These are phyloP conservation scores for Penicillium sp. DNA, from an alignment of 2,329 filamentous ascomycete species.

Conservation along the genomic window DNA sequence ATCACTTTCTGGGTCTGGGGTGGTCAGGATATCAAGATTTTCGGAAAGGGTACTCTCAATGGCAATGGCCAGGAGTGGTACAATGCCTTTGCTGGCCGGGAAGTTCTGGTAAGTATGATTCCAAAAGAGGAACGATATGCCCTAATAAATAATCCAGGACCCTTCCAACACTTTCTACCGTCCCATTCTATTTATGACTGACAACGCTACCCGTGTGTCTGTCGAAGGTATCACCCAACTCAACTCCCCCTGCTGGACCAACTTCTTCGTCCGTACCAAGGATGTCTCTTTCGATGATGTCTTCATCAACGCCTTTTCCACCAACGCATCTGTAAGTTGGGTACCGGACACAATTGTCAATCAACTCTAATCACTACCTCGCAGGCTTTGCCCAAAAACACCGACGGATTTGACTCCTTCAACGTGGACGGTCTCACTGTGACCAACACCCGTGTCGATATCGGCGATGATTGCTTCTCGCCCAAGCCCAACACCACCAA, in stretches of 20 bases:
- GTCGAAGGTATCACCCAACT: constrained; percentile 59
- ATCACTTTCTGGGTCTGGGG: constrained; percentile 66
- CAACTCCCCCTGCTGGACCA: constrained; percentile 63
- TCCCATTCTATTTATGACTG: constrained; percentile 60
- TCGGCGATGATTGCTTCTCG: constrained; percentile 62
- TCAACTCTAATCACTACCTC: neutral
- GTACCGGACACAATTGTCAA: neutral
- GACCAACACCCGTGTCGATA: constrained; percentile 52
- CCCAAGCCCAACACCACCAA: constrained; percentile 60
- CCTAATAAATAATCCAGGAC: constrained; percentile 33
- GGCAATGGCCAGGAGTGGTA: constrained; percentile 56
- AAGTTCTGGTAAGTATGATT: constrained; percentile 31
- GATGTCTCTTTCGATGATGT: constrained; percentile 56
- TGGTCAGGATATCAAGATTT: constrained; percentile 60
- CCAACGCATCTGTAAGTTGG: constrained; percentile 38
- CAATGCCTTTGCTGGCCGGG: constrained; percentile 47
- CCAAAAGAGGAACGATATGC: no score
- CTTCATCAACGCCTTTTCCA: constrained; percentile 55
- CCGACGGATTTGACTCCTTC: constrained; percentile 61
- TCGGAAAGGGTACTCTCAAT: constrained; percentile 56
- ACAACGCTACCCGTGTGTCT: constrained; percentile 59
- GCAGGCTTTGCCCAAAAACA: constrained; percentile 56
- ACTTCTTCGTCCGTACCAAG: constrained; percentile 59
- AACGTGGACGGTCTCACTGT: constrained; percentile 56
- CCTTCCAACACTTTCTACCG: constrained; percentile 56